A percentile compares a stretch with the other conserved stretches of the same genome.
These are phyloP conservation scores for Claviceps pazoutovae DNA, from an alignment of 2,329 filamentous ascomycete genomes.

Conservation along the genomic window DNA sequence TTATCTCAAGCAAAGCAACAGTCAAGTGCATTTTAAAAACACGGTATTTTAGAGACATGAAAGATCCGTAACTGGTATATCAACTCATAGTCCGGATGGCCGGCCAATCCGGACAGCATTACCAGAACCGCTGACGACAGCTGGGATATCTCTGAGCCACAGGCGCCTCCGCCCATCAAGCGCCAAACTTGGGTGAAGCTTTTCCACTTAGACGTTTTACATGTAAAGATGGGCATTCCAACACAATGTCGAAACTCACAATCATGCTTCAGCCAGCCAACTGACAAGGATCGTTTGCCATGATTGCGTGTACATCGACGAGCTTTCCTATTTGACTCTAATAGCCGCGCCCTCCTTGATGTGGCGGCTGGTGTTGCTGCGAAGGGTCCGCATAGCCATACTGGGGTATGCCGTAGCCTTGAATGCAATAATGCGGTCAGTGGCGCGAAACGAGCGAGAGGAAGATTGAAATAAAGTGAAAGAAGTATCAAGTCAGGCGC, in stretches of 20 bases:
- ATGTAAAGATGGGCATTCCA: conserved; percentile 1
- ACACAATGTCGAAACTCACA: not conserved
- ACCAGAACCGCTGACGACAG: not conserved
- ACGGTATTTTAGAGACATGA: not conserved
- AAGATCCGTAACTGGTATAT: not conserved
- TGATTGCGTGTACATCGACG: not conserved
- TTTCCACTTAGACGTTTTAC: not conserved
- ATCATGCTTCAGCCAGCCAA: not conserved
- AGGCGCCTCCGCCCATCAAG: not conserved
- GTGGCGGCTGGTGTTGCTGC: conserved; percentile 11
- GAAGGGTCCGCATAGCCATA: conserved; percentile 28
- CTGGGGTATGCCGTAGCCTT: conserved; percentile 22
- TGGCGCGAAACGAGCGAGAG: not conserved
- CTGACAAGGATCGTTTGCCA: not conserved
- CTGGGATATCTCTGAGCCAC: not conserved
- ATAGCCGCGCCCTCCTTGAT: conserved; percentile 12
- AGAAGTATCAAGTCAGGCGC: not conserved
- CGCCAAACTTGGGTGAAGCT: not conserved
- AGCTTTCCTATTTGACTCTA: conserved; percentile 2
- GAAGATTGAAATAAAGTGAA: not conserved
- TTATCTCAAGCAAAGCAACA: not conserved
- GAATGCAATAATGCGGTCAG: conserved; percentile 5
- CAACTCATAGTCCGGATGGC: conserved; percentile 1
- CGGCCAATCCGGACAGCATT: conserved; percentile 2
- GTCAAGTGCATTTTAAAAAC: not conserved